Percentiles rank a stretch among this genome's conserved stretches.
Conservation (phyloP, 768 basidiomycete genomes). For the Boletus subparvulus region DNA sequence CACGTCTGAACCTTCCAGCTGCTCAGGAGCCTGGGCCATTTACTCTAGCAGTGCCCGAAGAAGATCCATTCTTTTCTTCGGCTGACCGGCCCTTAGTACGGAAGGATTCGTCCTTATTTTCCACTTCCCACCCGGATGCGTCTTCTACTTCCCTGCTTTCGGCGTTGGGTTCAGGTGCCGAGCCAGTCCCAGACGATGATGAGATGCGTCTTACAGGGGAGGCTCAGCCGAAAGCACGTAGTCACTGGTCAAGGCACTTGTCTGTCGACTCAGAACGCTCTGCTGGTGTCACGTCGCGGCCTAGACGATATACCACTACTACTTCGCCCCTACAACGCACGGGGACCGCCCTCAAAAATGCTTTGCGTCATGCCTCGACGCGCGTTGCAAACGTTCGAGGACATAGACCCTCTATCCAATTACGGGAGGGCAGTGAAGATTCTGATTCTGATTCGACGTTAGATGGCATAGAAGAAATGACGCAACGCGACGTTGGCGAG, state of each 20-base stretch:
- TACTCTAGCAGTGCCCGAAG: conserved; percentile 25
- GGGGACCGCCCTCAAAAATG: conserved; percentile 55
- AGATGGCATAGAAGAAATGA: conserved; percentile 39
- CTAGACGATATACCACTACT: conserved; percentile 40
- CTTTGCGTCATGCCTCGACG: conserved; percentile 63
- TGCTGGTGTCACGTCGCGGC: conserved; percentile 39
- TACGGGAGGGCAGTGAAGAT: conserved; percentile 49
- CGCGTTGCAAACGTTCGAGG: conserved; percentile 82
- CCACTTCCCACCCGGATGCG: conserved; percentile 44
- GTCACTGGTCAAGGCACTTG: conserved; percentile 25
- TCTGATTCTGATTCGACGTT: conserved; percentile 27
- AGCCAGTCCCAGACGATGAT: conserved; percentile 56
- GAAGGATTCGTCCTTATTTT: conserved; percentile 37
- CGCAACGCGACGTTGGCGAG: conserved; percentile 27
- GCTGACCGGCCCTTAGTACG: conserved; percentile 32
- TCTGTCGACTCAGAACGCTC: conserved; percentile 50
- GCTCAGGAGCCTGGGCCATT: conserved; percentile 22
- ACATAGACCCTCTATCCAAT: conserved; percentile 54
- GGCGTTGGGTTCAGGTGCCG: conserved; percentile 29
- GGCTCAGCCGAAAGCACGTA: conserved; percentile 31
- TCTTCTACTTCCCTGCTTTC: conserved; percentile 55
- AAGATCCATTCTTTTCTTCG: conserved; percentile 53
- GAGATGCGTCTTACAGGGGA: conserved; percentile 56
- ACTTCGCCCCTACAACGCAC: conserved; percentile 64
- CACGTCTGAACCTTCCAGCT: conserved; percentile 37